Base-by-base conservation (phyloP, 2,329 filamentous ascomycete genomes). In the Pseudogymnoascus sp. region DNA sequence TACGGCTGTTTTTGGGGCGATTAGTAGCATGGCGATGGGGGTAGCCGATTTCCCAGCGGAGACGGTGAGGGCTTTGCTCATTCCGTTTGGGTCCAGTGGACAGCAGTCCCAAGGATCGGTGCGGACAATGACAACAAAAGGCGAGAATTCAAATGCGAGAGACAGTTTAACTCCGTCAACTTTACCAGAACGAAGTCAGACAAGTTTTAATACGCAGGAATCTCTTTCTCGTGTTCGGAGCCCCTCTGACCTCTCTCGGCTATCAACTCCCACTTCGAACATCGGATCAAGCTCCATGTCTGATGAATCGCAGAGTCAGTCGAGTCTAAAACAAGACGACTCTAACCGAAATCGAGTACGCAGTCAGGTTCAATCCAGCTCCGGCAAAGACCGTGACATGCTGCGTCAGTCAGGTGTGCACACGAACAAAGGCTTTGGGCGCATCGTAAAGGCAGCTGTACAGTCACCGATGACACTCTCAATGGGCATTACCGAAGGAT, bases 391-490 rank as follows among this genome's bases (percentile, higher is more conserved):
- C 21, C 21, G 21, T 21, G 21, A 21, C 21, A 21, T 21, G 21
- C 21, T 21, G 4, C 21, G 4, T 4, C 21, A 21, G 2, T 3
- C 21, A 3, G 21, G 21, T 4, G 21, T 21, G 21, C 21, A 21
- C 21, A 21, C 21, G 21, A 21, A 21, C 21, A 21, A 21, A 21
- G 21, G 21, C 21, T 21, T 21, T 21, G 21, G 21, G 21, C 21
- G 21, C 21, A 21, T 21, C 21, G 21, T 21, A 21, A 21, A 21
- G 21, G 21, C 35, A 36, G 35, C 12, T 5, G 79, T 93, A 63
- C 89, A 88, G 68, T 87, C 87, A 1, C 92, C 92, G 0, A 87
- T 94, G 80, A 90, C 95, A 71, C 88, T 96, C 65, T 90, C 89
- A 39, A 76, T 96, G 45, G 89, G 89, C 0, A 75, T 96, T 35